A percentile compares a stretch with the other conserved stretches of the same genome.
phyloP scores from a whole-genome alignment of 148 eudicot genomes.

The Polygonum aviculare region DNA sequence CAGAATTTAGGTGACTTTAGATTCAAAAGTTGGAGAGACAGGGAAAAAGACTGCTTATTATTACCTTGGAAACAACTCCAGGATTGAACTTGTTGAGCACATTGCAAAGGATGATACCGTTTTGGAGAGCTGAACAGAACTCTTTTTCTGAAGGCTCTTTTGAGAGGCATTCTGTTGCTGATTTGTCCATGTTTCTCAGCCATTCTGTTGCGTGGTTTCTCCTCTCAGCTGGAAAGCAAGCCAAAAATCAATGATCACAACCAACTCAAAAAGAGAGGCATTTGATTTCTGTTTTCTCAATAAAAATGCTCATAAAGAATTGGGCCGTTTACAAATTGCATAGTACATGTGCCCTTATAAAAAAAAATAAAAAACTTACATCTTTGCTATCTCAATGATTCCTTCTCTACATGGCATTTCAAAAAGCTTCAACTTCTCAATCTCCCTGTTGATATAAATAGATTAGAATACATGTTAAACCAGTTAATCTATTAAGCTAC shows the following conservation, averaged over 20 bases:
- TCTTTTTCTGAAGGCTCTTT: constrained; percentile 66
- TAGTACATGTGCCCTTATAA: background rate
- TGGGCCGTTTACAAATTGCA: background rate
- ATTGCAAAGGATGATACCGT: constrained; percentile 93
- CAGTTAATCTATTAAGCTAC: too few species aligned
- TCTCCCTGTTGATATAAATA: too few species aligned
- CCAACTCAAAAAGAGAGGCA: background rate
- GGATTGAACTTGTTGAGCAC: constrained; percentile 93
- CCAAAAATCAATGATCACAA: background rate
- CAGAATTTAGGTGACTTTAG: background rate
- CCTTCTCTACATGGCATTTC: too few species aligned
- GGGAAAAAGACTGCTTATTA: background rate
- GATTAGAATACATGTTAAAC: too few species aligned
- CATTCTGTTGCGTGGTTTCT: constrained; percentile 79
- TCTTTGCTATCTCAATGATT: too few species aligned
- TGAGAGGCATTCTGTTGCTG: constrained; percentile 52
- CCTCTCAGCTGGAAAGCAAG: constrained; percentile 42
- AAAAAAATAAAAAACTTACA: background rate
- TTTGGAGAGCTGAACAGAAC: constrained; percentile 72
- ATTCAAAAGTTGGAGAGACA: background rate
- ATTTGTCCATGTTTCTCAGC: constrained; percentile 78
- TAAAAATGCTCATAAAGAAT: background rate
- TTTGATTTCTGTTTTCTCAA: background rate
- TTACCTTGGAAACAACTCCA: constrained; percentile 55
- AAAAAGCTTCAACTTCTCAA: too few species aligned